phyloP scores from a whole-genome alignment of 2,329 filamentous ascomycete genomes.

The Rhytidhysteron rufulum region DNA sequence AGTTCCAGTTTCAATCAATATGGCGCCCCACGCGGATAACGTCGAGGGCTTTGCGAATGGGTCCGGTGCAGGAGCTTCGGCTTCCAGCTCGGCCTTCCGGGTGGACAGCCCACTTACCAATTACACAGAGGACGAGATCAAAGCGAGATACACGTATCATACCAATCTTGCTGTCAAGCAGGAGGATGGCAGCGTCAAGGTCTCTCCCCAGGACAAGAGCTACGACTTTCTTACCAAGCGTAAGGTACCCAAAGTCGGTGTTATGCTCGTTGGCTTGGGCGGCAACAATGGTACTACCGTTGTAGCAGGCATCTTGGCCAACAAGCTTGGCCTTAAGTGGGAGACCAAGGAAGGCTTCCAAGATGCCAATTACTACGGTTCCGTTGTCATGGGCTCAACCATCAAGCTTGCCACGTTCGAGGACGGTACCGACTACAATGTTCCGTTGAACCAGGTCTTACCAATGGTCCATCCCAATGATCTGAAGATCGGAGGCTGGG shows the following conservation, averaged over 20 bases:
- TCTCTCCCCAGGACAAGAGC: conserved; percentile 78
- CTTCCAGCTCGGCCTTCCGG: conserved; percentile 66
- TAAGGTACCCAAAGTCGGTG: conserved; percentile 84
- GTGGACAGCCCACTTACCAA: conserved; percentile 90
- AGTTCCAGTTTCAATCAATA: conserved; percentile 45
- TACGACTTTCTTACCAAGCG: conserved; percentile 99
- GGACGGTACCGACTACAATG: conserved; percentile 86
- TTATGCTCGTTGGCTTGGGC: conserved; percentile 97
- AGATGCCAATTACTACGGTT: conserved; percentile 95
- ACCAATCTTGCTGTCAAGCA: conserved; percentile 76
- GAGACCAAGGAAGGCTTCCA: conserved; percentile 87
- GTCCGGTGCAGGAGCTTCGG: conserved; percentile 42
- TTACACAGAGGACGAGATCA: conserved; percentile 85
- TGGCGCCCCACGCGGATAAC: conserved; percentile 91
- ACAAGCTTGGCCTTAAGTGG: conserved; percentile 81
- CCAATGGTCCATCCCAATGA: conserved; percentile 98
- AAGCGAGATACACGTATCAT: conserved; percentile 92
- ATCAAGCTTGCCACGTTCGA: conserved; percentile 91
- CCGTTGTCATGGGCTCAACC: conserved; percentile 93
- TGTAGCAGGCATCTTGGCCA: conserved; percentile 94
- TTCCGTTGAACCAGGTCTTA: conserved; percentile 89
- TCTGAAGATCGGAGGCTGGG: conserved; percentile 92
- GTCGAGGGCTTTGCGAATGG: conserved; percentile 54
- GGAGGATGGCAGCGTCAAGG: conserved; percentile 69
- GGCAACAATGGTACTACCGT: conserved; percentile 98